Evolutionary conservation across 2,329 filamentous ascomycete species (phyloP).

Genomic region (Tolypocladium tropicale): DNA sequence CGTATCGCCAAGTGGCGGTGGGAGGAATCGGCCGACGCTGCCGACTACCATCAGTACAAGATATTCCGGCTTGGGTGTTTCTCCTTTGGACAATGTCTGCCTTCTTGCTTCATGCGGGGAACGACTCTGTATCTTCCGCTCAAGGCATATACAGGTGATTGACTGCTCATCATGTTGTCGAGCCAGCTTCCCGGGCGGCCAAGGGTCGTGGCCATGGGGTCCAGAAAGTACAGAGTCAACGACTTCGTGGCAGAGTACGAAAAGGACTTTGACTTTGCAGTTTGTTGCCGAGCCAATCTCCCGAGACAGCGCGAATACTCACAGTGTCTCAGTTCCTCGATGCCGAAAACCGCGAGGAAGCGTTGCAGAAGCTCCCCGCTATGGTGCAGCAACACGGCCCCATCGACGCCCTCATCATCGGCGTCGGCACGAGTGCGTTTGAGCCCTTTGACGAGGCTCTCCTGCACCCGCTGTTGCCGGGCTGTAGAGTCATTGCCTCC

Average conservation of each 20-base stretch:
- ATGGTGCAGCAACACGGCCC: slow-evolving; percentile 25
- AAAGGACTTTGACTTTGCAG: slow-evolving; percentile 25
- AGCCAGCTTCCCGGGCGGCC: slow-evolving; percentile 1
- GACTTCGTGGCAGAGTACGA: slow-evolving; percentile 29
- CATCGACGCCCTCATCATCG: slow-evolving; percentile 36
- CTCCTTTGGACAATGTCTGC: not conserved
- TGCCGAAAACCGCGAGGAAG: slow-evolving; percentile 24
- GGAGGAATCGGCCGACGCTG: too few relatives aligned
- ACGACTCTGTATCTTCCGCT: too few relatives aligned
- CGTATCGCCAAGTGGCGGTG: not conserved
- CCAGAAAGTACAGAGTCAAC: slow-evolving; percentile 18
- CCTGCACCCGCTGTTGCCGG: slow-evolving; percentile 25
- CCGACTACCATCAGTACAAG: not conserved
- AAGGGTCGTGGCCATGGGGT: not conserved
- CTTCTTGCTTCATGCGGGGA: not conserved
- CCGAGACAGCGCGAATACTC: not conserved
- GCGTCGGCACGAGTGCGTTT: slow-evolving; percentile 37
- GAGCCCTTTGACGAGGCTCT: slow-evolving; percentile 38
- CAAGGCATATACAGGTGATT: not conserved
- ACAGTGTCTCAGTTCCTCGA: slow-evolving; percentile 14
- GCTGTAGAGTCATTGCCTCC: slow-evolving; percentile 34
- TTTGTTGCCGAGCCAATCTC: not conserved
- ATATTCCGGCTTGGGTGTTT: not conserved
- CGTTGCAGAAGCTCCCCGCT: slow-evolving; percentile 23
- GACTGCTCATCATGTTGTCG: not conserved